A percentile compares a stretch with the other conserved stretches of the same genome.
These are phyloP conservation scores for Rhodotorula toruloides DNA, from an alignment of 768 basidiomycete genomes.

Conservation along the genomic window DNA sequence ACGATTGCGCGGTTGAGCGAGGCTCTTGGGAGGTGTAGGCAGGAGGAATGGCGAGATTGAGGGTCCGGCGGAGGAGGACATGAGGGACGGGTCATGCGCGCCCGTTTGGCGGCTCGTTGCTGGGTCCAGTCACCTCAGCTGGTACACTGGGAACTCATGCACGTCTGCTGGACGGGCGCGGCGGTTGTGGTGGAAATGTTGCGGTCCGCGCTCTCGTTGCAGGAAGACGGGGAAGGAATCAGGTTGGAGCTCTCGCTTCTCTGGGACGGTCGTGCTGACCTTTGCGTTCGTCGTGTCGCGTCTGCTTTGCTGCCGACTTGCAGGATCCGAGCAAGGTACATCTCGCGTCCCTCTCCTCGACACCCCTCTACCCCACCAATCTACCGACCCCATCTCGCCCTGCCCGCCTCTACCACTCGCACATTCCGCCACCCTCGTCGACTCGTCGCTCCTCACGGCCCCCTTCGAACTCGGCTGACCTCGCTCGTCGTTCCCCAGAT, in stretches of 20 bases:
- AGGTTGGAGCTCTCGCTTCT: background rate
- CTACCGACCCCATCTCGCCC: background rate
- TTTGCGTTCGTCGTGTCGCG: background rate
- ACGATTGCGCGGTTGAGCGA: too few relatives aligned
- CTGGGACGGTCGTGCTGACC: background rate
- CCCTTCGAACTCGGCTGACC: background rate
- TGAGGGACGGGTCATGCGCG: too few relatives aligned
- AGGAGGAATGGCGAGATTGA: too few relatives aligned
- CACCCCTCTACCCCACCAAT: background rate
- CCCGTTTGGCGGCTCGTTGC: too few relatives aligned
- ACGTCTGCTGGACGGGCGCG: too few relatives aligned
- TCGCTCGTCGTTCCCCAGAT: conserved; percentile 48
- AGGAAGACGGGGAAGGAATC: background rate
- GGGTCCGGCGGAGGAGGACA: too few relatives aligned
- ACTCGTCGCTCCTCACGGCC: background rate
- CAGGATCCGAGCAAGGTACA: conserved; percentile 28
- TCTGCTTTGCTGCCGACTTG: background rate
- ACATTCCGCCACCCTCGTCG: background rate
- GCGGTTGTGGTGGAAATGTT: background rate
- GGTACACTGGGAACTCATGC: too few relatives aligned
- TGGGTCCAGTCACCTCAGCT: too few relatives aligned
- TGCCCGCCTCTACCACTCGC: background rate
- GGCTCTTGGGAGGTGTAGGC: too few relatives aligned
- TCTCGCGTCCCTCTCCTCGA: background rate
- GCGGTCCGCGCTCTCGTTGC: background rate